Percentiles rank a stretch among this genome's conserved stretches.
Conservation (phyloP, 2,329 filamentous ascomycete genomes). For the Talaromyces albobiverticillius region DNA sequence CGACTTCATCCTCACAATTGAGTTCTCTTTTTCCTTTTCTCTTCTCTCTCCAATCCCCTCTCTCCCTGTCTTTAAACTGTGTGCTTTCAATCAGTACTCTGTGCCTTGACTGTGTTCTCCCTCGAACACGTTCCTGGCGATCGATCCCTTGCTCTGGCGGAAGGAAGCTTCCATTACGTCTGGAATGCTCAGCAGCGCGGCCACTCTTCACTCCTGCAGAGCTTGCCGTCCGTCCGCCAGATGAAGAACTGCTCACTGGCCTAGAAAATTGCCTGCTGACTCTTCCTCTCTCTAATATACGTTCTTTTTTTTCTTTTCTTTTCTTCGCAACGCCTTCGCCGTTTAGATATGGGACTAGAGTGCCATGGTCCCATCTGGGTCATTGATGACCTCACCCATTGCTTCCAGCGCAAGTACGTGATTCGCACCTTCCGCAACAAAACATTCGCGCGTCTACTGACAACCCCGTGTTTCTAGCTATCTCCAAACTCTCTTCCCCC, state of each 20-base stretch:
- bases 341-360: conserved; percentile 50
- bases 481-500: conserved; percentile 75
- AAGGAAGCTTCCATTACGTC: conserved; percentile 5
- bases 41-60: not conserved
- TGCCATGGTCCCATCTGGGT: conserved; percentile 60
- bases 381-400: conserved; percentile 60
- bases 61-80: not conserved
- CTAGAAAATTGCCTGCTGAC: not conserved
- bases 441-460: conserved; percentile 17
- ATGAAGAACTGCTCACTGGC: conserved; percentile 7
- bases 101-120: too few species aligned
- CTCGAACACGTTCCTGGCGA: conserved; percentile 2
- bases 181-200: conserved; percentile 3
- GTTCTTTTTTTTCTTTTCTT: not conserved
- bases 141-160: conserved; percentile 9
- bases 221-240: not conserved
- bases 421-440: not conserved
- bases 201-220: not conserved
- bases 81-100: too few species aligned
- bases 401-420: conserved; percentile 57
- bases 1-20: too few species aligned
- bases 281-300: too few species aligned
- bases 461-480: conserved; percentile 54
- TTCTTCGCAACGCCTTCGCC: not conserved
- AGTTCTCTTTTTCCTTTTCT: too few species aligned